Conservation (phyloP, 1,139 yeast species). For the Hyphopichia khmerensis region DNA sequence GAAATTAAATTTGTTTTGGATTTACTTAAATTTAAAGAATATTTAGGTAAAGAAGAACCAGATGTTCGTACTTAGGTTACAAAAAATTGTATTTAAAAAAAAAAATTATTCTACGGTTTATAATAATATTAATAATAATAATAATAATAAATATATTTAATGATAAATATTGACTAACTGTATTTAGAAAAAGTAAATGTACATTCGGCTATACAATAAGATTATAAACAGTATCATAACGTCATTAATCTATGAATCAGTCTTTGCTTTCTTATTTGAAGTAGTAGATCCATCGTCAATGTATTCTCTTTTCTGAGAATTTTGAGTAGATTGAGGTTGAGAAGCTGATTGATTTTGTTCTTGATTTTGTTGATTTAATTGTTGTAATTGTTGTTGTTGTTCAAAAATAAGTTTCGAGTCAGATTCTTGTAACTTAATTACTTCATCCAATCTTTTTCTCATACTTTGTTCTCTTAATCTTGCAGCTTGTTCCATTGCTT, state of each 20-base stretch:
- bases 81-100: too few species aligned
- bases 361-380: slow-evolving; percentile 10
- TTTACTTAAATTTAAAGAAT: slow-evolving; percentile 70
- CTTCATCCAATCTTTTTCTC: slow-evolving; percentile 50
- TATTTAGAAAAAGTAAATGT: too few species aligned
- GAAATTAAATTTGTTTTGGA: slow-evolving; percentile 65
- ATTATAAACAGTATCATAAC: background rate
- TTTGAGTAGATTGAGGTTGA: background rate
- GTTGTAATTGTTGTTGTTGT: slow-evolving; percentile 4
- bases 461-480: slow-evolving; percentile 51
- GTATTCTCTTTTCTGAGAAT: slow-evolving; percentile 19
- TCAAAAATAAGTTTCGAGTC: background rate
- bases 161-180: too few species aligned
- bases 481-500: slow-evolving; percentile 63
- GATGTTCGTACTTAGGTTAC: slow-evolving; percentile 78
- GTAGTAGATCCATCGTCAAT: slow-evolving; percentile 11
- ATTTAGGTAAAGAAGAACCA: slow-evolving; percentile 81
- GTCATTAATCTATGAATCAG: slow-evolving; percentile 3
- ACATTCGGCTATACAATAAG: background rate
- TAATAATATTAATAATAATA: too few species aligned
- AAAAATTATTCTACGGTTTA: too few species aligned
- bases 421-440: slow-evolving; percentile 23
- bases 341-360: background rate
- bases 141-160: too few species aligned
- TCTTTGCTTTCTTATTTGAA: slow-evolving; percentile 11